Conservation (phyloP, 1,284 basidiomycete genomes). For the Ganoderma meredithae region DNA sequence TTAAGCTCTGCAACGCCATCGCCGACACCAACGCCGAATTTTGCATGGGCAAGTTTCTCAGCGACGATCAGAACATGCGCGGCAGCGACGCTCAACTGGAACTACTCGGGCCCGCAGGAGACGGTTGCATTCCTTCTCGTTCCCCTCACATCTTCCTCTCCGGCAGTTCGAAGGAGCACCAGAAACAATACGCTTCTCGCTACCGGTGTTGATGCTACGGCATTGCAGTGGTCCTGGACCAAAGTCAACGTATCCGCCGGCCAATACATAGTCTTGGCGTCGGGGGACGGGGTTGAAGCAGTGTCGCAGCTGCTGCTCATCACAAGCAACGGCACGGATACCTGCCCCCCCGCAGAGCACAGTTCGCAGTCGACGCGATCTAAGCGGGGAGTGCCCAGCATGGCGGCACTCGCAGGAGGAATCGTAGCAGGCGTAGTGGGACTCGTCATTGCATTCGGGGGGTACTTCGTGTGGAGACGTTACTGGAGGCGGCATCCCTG, state of each 20-base stretch:
- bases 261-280: constrained; percentile 24
- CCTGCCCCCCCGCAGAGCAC: constrained; percentile 26
- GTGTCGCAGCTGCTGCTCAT: constrained; percentile 35
- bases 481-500: constrained; percentile 9
- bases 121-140: neutral
- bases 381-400: neutral
- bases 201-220: neutral
- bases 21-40: neutral
- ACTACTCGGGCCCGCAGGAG: neutral
- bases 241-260: constrained; percentile 36
- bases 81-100: neutral
- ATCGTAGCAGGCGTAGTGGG: constrained; percentile 41
- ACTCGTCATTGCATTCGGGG: constrained; percentile 24
- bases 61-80: constrained; percentile 2
- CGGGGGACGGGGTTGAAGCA: neutral
- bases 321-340: constrained; percentile 28
- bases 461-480: constrained; percentile 30
- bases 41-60: neutral
- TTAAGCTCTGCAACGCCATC: neutral
- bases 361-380: constrained; percentile 13
- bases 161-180: too few species aligned
- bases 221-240: constrained; percentile 31
- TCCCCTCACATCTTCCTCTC: neutral
- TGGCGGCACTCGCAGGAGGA: constrained; percentile 43
- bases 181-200: neutral